Percentiles rank a stretch among this genome's conserved stretches.
phyloP scores from a whole-genome alignment of 805 yeast species.

The Spathaspora arborariae region DNA sequence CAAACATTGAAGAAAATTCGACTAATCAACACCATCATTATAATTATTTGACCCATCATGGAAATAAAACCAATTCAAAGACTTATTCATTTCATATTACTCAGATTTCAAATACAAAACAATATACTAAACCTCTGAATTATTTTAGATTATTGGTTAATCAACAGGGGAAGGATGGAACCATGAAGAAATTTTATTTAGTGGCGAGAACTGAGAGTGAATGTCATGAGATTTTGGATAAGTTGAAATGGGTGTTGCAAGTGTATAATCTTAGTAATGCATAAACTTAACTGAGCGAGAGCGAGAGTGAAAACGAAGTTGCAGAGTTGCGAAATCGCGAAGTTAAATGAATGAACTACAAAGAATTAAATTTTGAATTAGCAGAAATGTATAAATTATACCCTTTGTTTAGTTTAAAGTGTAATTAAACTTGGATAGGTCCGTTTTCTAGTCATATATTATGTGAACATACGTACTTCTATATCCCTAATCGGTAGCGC shows the following conservation, averaged over 20 bases:
- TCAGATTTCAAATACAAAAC: conserved; percentile 72
- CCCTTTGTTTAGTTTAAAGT: too few relatives aligned
- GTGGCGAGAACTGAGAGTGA: conserved; percentile 65
- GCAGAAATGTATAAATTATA: too few relatives aligned
- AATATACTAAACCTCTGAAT: conserved; percentile 65
- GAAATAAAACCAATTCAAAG: conserved; percentile 57
- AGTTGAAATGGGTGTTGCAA: conserved; percentile 54
- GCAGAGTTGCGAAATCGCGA: too few relatives aligned
- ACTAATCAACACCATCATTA: conserved; percentile 30
- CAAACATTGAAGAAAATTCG: conserved; percentile 12
- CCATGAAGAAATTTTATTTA: conserved; percentile 71
- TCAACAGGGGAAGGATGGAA: conserved; percentile 41
- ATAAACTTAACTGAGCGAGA: not conserved
- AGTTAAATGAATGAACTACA: too few relatives aligned
- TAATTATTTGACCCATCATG: conserved; percentile 37
- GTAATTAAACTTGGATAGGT: too few relatives aligned
- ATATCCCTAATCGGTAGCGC: too few relatives aligned
- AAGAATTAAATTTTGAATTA: too few relatives aligned
- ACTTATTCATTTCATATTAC: conserved; percentile 84
- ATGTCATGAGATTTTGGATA: conserved; percentile 72
- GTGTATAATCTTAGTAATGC: conserved; percentile 42
- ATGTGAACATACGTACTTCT: too few relatives aligned
- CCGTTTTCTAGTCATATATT: too few relatives aligned
- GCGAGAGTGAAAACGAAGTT: too few relatives aligned
- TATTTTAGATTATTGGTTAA: conserved; percentile 76